Evolutionary conservation across 495 filamentous ascomycete species (phyloP), one percentile per base, ranked within the genome.

Genomic region (Penicillium cataractarum): DNA sequence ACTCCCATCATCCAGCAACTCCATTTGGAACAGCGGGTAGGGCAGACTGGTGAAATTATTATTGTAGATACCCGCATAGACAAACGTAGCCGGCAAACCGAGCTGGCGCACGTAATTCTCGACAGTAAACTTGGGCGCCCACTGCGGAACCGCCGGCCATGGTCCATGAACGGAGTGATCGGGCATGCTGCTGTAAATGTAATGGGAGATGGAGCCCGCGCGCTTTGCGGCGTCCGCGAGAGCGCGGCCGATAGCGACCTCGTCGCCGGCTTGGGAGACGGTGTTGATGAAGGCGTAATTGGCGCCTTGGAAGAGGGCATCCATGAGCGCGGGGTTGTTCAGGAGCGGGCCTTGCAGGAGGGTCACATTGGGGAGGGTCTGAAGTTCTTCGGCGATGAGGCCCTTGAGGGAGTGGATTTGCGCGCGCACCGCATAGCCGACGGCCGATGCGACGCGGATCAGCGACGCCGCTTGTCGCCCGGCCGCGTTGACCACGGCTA

Each of bases 21-120:
- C 91, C 90, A 96, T 96, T 74, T 92, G 91, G 77, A 97, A 97
- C 8, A 99, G 82, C 2, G 95, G 95, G 73, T 96, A 97, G 0
- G 89, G 90, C 27, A 97, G 82, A 60, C 89, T 92, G 10, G 93
- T 97, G 78, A 99, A 99, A 74, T 99, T 99, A 76, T 99, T 98
- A 78, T 97, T 97, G 80, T 98, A 99, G 66, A 97, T 97, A 42
- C 95, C 95, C 31, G 92, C 90, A 73, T 97, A 98, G 63, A 97
- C 87, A 65, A 97, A 97, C 8, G 94, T 97, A 1, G 92, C 86
- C 0, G 93, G 91, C 8, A 97, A 78, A 3, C 86, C 90, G 49
- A 96, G 84, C 71, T 92, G 87, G 29, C 90, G 89, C 49, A 97
- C 83, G 71, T 97, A 97, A 57, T 93, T 89, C 78, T 97, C 95